These are phyloP conservation scores for Cyberlindnera amylophila DNA, from an alignment of 805 yeast species.

Conservation along the genomic window DNA sequence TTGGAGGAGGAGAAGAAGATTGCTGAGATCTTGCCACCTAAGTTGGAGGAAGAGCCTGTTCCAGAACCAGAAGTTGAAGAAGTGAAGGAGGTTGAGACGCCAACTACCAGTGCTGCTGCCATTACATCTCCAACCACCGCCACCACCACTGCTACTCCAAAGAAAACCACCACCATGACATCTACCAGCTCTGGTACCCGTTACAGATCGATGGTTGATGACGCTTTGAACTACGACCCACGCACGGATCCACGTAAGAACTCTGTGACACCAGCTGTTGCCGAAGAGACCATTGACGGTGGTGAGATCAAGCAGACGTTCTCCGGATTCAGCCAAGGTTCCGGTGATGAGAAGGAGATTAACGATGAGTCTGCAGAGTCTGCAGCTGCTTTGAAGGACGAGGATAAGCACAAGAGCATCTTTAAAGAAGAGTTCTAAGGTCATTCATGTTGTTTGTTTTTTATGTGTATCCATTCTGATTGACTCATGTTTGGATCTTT, in stretches of 20 bases:
- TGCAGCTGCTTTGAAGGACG: slow-evolving; percentile 3
- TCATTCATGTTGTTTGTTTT: too few species aligned
- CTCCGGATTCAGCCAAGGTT: slow-evolving; percentile 45
- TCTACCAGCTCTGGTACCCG: slow-evolving; percentile 7
- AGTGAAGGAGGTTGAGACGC: slow-evolving; percentile 2
- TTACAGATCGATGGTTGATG: slow-evolving; percentile 22
- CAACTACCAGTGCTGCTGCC: slow-evolving; percentile 3
- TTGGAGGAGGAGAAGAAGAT: slow-evolving; percentile 36
- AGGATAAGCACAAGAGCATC: slow-evolving; percentile 24
- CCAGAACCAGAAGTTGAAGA: slow-evolving; percentile 3
- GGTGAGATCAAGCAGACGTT: slow-evolving; percentile 33
- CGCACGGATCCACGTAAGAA: slow-evolving; percentile 13
- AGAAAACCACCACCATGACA: slow-evolving; percentile 2
- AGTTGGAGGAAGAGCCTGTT: slow-evolving; percentile 2
- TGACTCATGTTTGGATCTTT: too few species aligned
- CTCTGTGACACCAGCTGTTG: slow-evolving; percentile 3
- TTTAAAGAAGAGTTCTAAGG: slow-evolving; percentile 27
- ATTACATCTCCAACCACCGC: background rate
- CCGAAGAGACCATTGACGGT: slow-evolving; percentile 13
- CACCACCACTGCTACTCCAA: background rate
- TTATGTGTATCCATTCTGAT: too few species aligned
- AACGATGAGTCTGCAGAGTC: slow-evolving; percentile 16
- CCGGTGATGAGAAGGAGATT: slow-evolving; percentile 28
- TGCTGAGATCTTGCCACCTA: slow-evolving; percentile 38
- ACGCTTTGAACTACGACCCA: slow-evolving; percentile 18